Conservation (phyloP, 2,329 filamentous ascomycete genomes). For the Trichoderma lentiforme region DNA sequence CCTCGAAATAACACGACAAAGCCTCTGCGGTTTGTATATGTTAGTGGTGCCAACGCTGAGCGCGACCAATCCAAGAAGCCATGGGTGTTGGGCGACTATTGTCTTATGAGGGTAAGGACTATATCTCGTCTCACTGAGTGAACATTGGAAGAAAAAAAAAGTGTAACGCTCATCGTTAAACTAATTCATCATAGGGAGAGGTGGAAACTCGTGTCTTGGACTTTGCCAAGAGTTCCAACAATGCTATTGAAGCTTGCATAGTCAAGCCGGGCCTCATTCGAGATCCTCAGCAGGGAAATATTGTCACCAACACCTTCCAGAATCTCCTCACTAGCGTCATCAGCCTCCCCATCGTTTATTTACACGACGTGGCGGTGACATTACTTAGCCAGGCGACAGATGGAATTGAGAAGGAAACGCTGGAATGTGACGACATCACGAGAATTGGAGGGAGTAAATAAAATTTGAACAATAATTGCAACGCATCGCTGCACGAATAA, state of each 20-base stretch:
- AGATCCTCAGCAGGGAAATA: not conserved
- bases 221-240: slow-evolving; percentile 1
- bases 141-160: not conserved
- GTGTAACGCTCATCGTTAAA: not conserved
- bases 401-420: slow-evolving; percentile 13
- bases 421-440: slow-evolving; percentile 5
- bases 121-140: not conserved
- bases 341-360: not conserved
- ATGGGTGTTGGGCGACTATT: slow-evolving; percentile 24
- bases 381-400: slow-evolving; percentile 5
- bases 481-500: not conserved
- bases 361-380: slow-evolving; percentile 3
- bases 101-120: slow-evolving; percentile 7
- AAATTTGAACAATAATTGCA: not conserved
- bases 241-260: not conserved
- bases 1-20: slow-evolving; percentile 22
- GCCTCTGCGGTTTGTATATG: slow-evolving; percentile 47
- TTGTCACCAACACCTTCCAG: not conserved
- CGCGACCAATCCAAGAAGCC: slow-evolving; percentile 45
- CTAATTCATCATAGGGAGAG: not conserved
- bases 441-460: slow-evolving; percentile 11
- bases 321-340: not conserved
- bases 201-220: slow-evolving; percentile 5
- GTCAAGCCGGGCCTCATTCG: slow-evolving; percentile 9
- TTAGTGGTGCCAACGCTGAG: slow-evolving; percentile 44